Percentiles rank a stretch among this genome's conserved stretches.
Evolutionary conservation across 257 asterid genomes (phyloP).

Genomic region (Linderniella brevidens): DNA sequence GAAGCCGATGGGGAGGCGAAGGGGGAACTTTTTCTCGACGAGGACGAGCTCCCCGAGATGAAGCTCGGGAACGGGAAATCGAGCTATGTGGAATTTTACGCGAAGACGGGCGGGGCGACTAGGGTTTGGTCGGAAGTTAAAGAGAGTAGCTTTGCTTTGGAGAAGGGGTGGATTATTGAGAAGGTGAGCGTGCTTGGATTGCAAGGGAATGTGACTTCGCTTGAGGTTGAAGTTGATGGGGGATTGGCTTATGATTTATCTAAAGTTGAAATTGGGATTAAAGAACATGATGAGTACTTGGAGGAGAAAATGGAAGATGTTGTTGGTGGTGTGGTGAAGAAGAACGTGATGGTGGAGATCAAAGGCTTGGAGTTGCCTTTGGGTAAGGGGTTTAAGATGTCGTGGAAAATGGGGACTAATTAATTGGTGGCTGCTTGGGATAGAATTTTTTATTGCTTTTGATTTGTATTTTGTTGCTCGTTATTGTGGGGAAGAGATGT

Average conservation of each 20-base stretch:
- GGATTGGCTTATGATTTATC: slow-evolving; percentile 15
- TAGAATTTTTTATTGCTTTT: too few species aligned
- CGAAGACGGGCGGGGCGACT: slow-evolving; percentile 21
- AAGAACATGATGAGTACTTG: slow-evolving; percentile 18
- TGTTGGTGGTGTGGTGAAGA: slow-evolving; percentile 21
- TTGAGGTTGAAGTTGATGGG: slow-evolving; percentile 43
- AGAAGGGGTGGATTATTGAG: slow-evolving; percentile 65
- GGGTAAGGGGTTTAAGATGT: slow-evolving; percentile 59
- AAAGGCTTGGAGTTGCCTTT: slow-evolving; percentile 51
- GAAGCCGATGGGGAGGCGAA: slow-evolving; percentile 29
- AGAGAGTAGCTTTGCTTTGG: slow-evolving; percentile 52
- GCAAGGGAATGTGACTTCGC: slow-evolving; percentile 18
- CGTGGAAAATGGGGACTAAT: slow-evolving; percentile 67
- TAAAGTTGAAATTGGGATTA: slow-evolving; percentile 21
- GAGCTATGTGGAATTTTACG: slow-evolving; percentile 50
- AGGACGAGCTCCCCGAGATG: slow-evolving; percentile 84
- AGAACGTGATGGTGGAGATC: slow-evolving; percentile 62
- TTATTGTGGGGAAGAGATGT: too few species aligned
- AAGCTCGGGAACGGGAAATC: slow-evolving; percentile 47
- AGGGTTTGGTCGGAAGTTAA: slow-evolving; percentile 71
- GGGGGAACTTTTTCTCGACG: slow-evolving; percentile 67
- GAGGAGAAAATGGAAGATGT: slow-evolving; percentile 18
- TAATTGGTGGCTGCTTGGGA: too few species aligned
- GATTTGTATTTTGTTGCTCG: too few species aligned
- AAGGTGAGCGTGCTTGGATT: slow-evolving; percentile 57